phyloP scores from a whole-genome alignment of 371 early-diverging fungal species.

The Syncephalastrum sp. region DNA sequence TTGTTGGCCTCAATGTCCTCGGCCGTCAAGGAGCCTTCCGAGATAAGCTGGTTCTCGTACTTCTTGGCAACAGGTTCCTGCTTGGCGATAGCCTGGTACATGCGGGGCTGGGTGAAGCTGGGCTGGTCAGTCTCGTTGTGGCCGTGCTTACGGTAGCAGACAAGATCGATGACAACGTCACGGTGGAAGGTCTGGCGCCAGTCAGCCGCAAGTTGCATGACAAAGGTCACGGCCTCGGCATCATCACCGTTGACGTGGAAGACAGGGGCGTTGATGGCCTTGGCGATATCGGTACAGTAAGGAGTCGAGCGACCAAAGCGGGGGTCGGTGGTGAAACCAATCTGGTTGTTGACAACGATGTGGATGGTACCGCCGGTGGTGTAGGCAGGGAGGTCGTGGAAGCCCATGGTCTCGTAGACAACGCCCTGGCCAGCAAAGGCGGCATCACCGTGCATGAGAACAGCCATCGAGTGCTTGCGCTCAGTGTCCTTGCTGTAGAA shows the following conservation, averaged over 20 bases:
- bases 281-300: constrained; percentile 97
- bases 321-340: constrained; percentile 98
- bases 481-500: constrained; percentile 86
- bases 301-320: constrained; percentile 93
- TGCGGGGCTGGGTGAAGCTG: constrained; percentile 95
- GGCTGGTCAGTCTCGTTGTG: constrained; percentile 99
- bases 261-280: constrained; percentile 93
- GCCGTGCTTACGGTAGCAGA: constrained; percentile 96
- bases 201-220: constrained; percentile 92
- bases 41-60: constrained; percentile 79
- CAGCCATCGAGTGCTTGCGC: constrained; percentile 81
- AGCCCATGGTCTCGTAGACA: constrained; percentile 95
- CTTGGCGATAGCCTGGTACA: constrained; percentile 90
- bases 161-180: constrained; percentile 95
- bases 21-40: constrained; percentile 81
- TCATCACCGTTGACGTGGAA: constrained; percentile 98
- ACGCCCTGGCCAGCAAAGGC: constrained; percentile 98
- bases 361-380: constrained; percentile 96
- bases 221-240: constrained; percentile 93
- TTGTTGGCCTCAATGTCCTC: constrained; percentile 84
- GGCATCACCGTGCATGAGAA: constrained; percentile 97
- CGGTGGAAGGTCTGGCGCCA: constrained; percentile 95
- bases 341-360: constrained; percentile 98
- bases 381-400: constrained; percentile 92
- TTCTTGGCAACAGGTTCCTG: constrained; percentile 81